These are phyloP conservation scores for Neofusicoccum kwambonambiense DNA, from an alignment of 2,329 filamentous ascomycete genomes.

Conservation along the genomic window DNA sequence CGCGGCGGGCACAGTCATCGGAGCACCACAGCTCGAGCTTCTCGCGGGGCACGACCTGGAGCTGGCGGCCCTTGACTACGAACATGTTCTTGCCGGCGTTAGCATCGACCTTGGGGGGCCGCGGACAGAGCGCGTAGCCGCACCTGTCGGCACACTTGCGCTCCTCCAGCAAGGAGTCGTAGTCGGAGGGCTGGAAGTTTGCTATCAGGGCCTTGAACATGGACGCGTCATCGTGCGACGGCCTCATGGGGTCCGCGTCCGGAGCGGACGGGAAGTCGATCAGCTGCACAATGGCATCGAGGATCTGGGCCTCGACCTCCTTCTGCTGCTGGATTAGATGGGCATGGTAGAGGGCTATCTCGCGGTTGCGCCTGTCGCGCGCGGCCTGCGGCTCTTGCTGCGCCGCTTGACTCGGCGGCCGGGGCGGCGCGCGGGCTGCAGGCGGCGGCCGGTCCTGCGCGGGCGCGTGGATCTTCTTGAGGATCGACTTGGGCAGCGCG, in stretches of 20 bases:
- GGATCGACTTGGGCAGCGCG: constrained; percentile 46
- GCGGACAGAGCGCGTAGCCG: constrained; percentile 78
- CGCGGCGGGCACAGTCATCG: constrained; percentile 71
- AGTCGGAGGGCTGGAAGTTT: constrained; percentile 82
- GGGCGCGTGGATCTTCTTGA: constrained; percentile 38
- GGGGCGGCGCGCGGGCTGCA: not conserved
- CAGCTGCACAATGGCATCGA: constrained; percentile 69
- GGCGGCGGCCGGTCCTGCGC: constrained; percentile 1
- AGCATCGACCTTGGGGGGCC: constrained; percentile 59
- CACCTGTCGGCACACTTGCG: constrained; percentile 80
- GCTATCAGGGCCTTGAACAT: constrained; percentile 66
- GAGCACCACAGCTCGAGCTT: constrained; percentile 88
- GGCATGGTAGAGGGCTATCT: constrained; percentile 79
- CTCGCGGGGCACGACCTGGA: constrained; percentile 66
- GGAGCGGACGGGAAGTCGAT: constrained; percentile 60
- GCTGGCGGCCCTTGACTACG: constrained; percentile 56
- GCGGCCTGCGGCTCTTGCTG: constrained; percentile 23
- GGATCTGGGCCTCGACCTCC: constrained; percentile 70
- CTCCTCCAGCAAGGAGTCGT: constrained; percentile 84
- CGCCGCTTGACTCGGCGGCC: constrained; percentile 23
- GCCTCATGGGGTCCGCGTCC: constrained; percentile 51
- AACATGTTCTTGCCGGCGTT: constrained; percentile 57
- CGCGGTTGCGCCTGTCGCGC: constrained; percentile 45
- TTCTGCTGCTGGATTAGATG: constrained; percentile 79
- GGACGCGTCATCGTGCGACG: constrained; percentile 58